Percentiles rank a stretch among this genome's conserved stretches.
Evolutionary conservation across 805 yeast species (phyloP).

Genomic region (Vanderwaltozyma tropicalis): DNA sequence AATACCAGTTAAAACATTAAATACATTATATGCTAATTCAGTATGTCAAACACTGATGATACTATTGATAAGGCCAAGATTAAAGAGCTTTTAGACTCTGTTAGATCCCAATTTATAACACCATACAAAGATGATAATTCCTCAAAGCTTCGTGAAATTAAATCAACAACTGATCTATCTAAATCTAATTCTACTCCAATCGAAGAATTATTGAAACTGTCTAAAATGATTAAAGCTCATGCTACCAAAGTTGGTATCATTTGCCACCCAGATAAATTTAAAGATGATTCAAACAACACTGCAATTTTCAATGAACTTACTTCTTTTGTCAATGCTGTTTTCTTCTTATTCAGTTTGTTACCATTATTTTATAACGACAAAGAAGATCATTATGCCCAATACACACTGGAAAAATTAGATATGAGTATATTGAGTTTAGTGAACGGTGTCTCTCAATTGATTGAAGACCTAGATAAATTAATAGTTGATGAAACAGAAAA

Average conservation of each 20-base stretch:
- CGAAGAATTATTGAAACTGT: conserved; percentile 47
- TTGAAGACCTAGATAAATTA: conserved; percentile 11
- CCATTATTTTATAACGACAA: conserved; percentile 22
- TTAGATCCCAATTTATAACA: conserved; percentile 17
- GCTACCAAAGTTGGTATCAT: conserved; percentile 50
- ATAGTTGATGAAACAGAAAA: conserved; percentile 8
- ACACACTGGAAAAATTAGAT: conserved; percentile 15
- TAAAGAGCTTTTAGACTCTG: conserved; percentile 27
- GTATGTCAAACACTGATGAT: conserved; percentile 2
- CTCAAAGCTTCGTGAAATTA: conserved; percentile 12
- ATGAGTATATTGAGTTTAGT: conserved; percentile 12
- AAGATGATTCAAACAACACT: conserved; percentile 10
- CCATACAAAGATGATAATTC: conserved; percentile 11
- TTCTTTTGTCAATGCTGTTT: conserved; percentile 18
- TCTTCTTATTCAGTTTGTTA: conserved; percentile 17
- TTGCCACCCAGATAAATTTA: conserved; percentile 14
- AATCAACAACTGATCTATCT: conserved; percentile 13
- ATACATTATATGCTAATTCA: no score
- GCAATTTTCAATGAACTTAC: conserved; percentile 24
- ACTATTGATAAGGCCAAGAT: conserved; percentile 36
- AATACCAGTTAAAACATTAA: no score
- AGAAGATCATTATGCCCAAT: conserved; percentile 14
- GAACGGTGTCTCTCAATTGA: conserved; percentile 13
- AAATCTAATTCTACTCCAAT: conserved; percentile 17
- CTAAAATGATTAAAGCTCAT: conserved; percentile 58